These are phyloP conservation scores for Taphrina flavorubra DNA, from an alignment of 1,139 yeast species.

Conservation along the genomic window DNA sequence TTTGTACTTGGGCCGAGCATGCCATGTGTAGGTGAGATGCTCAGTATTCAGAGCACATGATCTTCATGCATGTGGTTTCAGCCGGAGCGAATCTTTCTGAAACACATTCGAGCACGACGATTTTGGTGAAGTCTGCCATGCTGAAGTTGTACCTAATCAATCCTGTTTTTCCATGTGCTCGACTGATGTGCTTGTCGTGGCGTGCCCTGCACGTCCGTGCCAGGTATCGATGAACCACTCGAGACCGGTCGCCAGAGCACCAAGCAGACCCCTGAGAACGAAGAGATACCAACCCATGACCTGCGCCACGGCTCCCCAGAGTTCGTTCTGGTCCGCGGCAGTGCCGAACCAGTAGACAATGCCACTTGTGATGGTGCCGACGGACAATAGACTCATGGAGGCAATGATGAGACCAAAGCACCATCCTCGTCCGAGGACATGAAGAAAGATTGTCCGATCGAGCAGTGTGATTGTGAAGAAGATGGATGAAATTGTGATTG, in stretches of 20 bases:
- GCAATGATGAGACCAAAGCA: conserved; percentile 26
- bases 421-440: conserved; percentile 8
- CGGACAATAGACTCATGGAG: background rate
- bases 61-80: no score
- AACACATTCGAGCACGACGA: no score
- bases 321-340: conserved; percentile 7
- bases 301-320: conserved; percentile 4
- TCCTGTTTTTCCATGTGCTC: background rate
- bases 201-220: background rate
- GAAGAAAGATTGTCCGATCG: conserved; percentile 1
- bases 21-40: no score
- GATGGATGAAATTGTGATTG: background rate
- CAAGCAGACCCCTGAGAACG: background rate
- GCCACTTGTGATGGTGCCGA: conserved; percentile 2
- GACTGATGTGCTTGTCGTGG: background rate
- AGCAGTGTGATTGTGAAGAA: conserved; percentile 6
- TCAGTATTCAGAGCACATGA: no score
- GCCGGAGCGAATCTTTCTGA: no score
- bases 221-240: conserved; percentile 13
- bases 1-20: no score
- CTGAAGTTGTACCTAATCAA: background rate
- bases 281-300: conserved; percentile 8
- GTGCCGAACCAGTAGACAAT: conserved; percentile 21
- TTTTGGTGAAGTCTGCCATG: no score
- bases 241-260: background rate